These are phyloP conservation scores for Mycena sanguinolenta DNA, from an alignment of 768 basidiomycete genomes.

Conservation along the genomic window DNA sequence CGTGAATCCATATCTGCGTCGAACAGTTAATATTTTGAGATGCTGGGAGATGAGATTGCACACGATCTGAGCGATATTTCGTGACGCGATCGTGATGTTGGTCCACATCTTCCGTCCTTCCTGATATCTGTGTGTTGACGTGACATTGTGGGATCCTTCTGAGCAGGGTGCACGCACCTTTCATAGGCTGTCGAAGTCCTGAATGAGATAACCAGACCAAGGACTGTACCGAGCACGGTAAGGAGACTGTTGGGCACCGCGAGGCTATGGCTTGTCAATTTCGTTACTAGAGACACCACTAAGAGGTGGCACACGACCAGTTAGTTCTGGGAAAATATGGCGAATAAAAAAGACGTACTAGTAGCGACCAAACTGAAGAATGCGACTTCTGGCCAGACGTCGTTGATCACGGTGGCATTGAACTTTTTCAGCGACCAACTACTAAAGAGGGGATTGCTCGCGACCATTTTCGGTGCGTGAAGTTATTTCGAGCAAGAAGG, in stretches of 20 bases:
- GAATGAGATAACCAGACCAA: slow-evolving; percentile 80
- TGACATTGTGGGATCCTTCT: neutral
- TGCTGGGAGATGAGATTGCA: neutral
- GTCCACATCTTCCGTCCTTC: slow-evolving; percentile 81
- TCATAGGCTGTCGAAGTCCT: slow-evolving; percentile 81
- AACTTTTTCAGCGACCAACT: slow-evolving; percentile 47
- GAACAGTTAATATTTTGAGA: neutral
- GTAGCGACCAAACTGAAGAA: slow-evolving; percentile 73
- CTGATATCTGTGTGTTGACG: slow-evolving; percentile 59
- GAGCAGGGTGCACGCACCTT: slow-evolving; percentile 52
- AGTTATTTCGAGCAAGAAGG: no score
- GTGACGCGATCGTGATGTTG: slow-evolving; percentile 33
- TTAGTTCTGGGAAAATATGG: slow-evolving; percentile 48
- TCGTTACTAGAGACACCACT: slow-evolving; percentile 73
- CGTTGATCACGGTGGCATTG: slow-evolving; percentile 66
- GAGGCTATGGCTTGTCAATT: slow-evolving; percentile 62
- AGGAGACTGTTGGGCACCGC: slow-evolving; percentile 67
- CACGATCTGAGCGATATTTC: slow-evolving; percentile 35
- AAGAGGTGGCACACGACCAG: slow-evolving; percentile 51
- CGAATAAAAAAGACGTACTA: slow-evolving; percentile 54
- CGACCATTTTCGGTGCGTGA: slow-evolving; percentile 19
- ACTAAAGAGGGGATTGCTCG: slow-evolving; percentile 15
- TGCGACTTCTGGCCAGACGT: slow-evolving; percentile 74
- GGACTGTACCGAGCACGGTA: slow-evolving; percentile 80
- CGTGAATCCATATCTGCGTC: slow-evolving; percentile 68